phyloP scores from a whole-genome alignment of 805 yeast species.

The Torulaspora delbrueckii region DNA sequence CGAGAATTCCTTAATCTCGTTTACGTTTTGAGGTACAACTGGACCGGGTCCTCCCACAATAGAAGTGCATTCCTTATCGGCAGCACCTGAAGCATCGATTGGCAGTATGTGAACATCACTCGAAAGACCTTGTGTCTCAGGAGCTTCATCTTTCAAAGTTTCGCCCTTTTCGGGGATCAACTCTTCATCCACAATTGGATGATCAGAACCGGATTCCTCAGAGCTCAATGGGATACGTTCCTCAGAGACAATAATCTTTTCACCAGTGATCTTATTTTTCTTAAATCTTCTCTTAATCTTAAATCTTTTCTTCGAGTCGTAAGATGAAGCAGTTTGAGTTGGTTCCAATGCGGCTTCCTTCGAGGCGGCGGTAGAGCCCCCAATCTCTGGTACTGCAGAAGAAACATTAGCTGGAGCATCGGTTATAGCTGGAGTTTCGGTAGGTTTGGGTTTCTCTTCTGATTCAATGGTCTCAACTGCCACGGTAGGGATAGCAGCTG shows the following conservation, averaged over 20 bases:
- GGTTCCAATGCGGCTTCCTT: slow-evolving; percentile 6
- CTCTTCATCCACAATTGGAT: slow-evolving; percentile 21
- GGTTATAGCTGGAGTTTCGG: slow-evolving; percentile 5
- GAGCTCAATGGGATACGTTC: slow-evolving; percentile 15
- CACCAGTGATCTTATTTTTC: slow-evolving; percentile 41
- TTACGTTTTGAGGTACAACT: slow-evolving; percentile 46
- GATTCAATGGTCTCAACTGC: slow-evolving; percentile 5
- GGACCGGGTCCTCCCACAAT: slow-evolving; percentile 71
- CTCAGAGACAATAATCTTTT: slow-evolving; percentile 34
- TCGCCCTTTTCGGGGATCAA: slow-evolving; percentile 8
- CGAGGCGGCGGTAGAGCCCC: slow-evolving; percentile 35
- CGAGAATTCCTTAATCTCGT: slow-evolving; percentile 60
- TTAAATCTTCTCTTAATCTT: slow-evolving; percentile 39
- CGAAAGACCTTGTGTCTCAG: slow-evolving; percentile 14
- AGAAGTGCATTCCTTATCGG: slow-evolving; percentile 37
- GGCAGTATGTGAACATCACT: slow-evolving; percentile 41
- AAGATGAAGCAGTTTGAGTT: slow-evolving; percentile 1
- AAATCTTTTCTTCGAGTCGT: slow-evolving; percentile 26
- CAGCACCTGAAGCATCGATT: slow-evolving; percentile 40
- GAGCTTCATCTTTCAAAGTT: background rate
- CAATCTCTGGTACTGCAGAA: slow-evolving; percentile 42
- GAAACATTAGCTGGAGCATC: background rate
- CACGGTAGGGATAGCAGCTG: slow-evolving; percentile 6
- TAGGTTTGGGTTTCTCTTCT: slow-evolving; percentile 15
- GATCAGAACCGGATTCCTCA: slow-evolving; percentile 14